A percentile compares a stretch with the other conserved stretches of the same genome.
These are phyloP conservation scores for Beta vulgaris DNA, from an alignment of 148 eudicot species.

Conservation along the genomic window DNA sequence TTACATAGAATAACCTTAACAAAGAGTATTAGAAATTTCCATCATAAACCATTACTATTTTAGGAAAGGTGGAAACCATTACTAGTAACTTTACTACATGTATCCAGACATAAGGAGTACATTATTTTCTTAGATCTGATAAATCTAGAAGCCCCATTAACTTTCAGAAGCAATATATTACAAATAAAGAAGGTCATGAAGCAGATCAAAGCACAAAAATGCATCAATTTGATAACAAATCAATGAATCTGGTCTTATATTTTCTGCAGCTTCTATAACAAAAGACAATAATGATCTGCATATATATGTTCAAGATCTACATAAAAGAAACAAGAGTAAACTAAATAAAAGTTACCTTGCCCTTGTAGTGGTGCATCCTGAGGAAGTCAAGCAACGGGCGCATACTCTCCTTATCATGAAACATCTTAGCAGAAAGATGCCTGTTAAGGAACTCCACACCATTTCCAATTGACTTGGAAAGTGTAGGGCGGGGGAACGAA, in stretches of 20 bases:
- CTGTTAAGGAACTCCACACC: conserved; percentile 97
- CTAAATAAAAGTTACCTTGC: conserved; percentile 59
- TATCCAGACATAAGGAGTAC: neutral
- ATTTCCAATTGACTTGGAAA: conserved; percentile 91
- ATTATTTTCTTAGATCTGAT: neutral
- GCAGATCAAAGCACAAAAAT: conserved; percentile 1
- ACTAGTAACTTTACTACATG: too few species aligned
- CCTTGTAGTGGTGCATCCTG: conserved; percentile 80
- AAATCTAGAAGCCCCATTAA: neutral
- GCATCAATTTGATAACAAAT: neutral
- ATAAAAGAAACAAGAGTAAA: too few species aligned
- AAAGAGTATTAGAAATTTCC: too few species aligned
- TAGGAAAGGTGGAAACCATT: too few species aligned
- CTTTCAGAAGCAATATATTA: conserved; percentile 10
- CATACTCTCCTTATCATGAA: conserved; percentile 98
- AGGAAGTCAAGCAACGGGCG: conserved; percentile 87
- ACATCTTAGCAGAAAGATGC: conserved; percentile 98
- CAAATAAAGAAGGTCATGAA: too few species aligned
- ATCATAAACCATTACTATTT: too few species aligned
- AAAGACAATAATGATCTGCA: neutral
- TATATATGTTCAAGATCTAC: conserved; percentile 2
- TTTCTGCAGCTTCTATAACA: neutral
- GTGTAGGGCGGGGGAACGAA: conserved; percentile 87
- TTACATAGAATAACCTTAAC: too few species aligned
- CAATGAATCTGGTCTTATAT: neutral